Conservation (phyloP, 371 early-diverging fungal genomes). For the Apophysomyces elegans region DNA sequence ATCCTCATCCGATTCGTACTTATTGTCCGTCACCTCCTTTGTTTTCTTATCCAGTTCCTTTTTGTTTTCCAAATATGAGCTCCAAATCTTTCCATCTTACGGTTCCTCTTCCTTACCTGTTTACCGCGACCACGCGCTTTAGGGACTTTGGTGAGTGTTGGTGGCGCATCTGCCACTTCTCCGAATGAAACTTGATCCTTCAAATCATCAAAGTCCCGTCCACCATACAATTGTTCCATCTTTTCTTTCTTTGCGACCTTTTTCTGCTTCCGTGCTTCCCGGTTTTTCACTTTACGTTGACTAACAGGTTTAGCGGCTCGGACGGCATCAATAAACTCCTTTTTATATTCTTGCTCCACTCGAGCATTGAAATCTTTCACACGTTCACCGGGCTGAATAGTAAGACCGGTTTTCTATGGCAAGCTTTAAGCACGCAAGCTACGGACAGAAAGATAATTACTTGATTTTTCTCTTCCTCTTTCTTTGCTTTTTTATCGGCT, state of each 20-base stretch:
- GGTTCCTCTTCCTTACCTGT: slow-evolving; percentile 25
- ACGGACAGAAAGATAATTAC: background rate
- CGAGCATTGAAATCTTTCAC: slow-evolving; percentile 45
- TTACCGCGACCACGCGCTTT: slow-evolving; percentile 52
- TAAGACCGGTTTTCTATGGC: slow-evolving; percentile 23
- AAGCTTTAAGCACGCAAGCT: background rate
- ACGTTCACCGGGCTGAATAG: slow-evolving; percentile 48
- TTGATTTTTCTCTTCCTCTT: slow-evolving; percentile 21
- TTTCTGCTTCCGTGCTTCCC: slow-evolving; percentile 50
- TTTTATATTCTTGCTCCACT: slow-evolving; percentile 43
- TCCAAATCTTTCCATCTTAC: background rate
- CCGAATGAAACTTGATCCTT: slow-evolving; percentile 61
- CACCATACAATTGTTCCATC: slow-evolving; percentile 37
- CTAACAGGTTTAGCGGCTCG: slow-evolving; percentile 39
- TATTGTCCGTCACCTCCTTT: slow-evolving; percentile 26
- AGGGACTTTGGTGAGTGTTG: slow-evolving; percentile 50
- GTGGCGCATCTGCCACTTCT: slow-evolving; percentile 63
- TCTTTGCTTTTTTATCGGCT: slow-evolving; percentile 37
- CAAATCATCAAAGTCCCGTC: slow-evolving; percentile 58
- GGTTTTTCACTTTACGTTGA: slow-evolving; percentile 42
- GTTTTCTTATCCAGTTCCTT: slow-evolving; percentile 26
- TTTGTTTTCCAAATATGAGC: background rate
- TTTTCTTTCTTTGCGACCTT: slow-evolving; percentile 41
- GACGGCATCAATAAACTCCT: slow-evolving; percentile 30
- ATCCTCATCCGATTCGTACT: slow-evolving; percentile 48